Evolutionary conservation across 2,329 filamentous ascomycete genomes (phyloP).

Genomic region (Endothia cerciana): DNA sequence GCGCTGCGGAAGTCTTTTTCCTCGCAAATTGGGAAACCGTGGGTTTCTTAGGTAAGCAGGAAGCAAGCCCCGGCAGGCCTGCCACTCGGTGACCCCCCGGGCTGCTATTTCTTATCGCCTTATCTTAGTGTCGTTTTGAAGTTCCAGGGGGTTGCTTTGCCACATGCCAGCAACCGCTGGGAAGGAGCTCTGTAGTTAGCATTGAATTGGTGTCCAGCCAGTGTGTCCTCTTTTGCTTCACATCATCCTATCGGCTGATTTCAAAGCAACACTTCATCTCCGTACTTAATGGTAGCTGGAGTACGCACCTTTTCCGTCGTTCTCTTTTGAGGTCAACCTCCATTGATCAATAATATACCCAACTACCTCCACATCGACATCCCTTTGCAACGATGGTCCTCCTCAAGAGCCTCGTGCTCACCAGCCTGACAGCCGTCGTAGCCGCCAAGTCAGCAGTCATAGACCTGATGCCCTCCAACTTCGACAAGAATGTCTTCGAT

Average conservation of each 20-base stretch:
- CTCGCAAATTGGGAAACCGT: slow-evolving; percentile 32
- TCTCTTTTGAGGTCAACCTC: slow-evolving; percentile 7
- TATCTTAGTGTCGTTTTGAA: slow-evolving; percentile 22
- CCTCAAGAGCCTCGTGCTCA: slow-evolving; percentile 63
- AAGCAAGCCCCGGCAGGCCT: neutral
- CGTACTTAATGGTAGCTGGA: slow-evolving; percentile 1
- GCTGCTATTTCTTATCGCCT: neutral
- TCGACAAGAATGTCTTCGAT: slow-evolving; percentile 85
- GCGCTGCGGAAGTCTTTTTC: slow-evolving; percentile 30
- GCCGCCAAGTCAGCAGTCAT: slow-evolving; percentile 81
- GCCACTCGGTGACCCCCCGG: neutral
- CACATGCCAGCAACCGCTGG: slow-evolving; percentile 9
- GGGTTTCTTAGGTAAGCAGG: slow-evolving; percentile 26
- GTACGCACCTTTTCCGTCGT: slow-evolving; percentile 16
- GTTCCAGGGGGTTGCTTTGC: slow-evolving; percentile 12
- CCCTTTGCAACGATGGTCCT: slow-evolving; percentile 50
- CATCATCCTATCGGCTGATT: slow-evolving; percentile 34
- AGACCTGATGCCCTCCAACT: slow-evolving; percentile 88
- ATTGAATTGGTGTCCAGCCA: slow-evolving; percentile 14
- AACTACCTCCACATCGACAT: neutral
- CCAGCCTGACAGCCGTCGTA: slow-evolving; percentile 57
- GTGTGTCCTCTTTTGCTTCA: slow-evolving; percentile 26
- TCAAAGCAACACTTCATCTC: slow-evolving; percentile 38
- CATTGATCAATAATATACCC: slow-evolving; percentile 12
- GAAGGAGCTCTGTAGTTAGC: slow-evolving; percentile 15